These are phyloP conservation scores for Mucor irregularis DNA, from an alignment of 371 early-diverging fungal genomes.

Conservation along the genomic window DNA sequence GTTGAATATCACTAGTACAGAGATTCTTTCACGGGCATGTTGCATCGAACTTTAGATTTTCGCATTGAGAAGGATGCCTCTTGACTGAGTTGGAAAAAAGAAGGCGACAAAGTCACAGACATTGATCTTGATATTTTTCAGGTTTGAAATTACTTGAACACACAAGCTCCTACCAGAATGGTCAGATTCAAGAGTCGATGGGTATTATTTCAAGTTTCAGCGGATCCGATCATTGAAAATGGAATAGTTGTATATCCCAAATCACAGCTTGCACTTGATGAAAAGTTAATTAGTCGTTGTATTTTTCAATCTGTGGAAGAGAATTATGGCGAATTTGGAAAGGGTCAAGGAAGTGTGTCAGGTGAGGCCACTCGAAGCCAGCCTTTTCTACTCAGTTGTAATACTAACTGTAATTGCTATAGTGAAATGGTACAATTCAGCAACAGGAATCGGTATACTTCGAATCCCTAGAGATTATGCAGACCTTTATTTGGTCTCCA, in stretches of 20 bases:
- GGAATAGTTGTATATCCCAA: constrained; percentile 27
- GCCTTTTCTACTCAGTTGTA: too few species aligned
- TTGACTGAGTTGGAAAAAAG: too few species aligned
- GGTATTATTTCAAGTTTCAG: constrained; percentile 44
- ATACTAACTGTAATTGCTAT: too few species aligned
- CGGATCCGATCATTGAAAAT: constrained; percentile 37
- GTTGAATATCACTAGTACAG: too few species aligned
- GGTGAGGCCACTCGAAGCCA: too few species aligned
- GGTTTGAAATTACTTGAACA: too few species aligned
- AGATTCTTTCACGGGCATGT: too few species aligned
- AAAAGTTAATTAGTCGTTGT: constrained; percentile 16
- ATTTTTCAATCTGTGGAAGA: constrained; percentile 28
- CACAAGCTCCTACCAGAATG: too few species aligned
- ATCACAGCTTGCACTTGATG: constrained; percentile 21
- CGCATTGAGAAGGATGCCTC: too few species aligned
- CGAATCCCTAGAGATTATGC: constrained; percentile 40
- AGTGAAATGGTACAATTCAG: constrained; percentile 49
- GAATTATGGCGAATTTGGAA: constrained; percentile 43
- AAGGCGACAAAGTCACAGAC: too few species aligned
- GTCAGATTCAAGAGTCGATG: constrained; percentile 51
- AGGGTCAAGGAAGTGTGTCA: constrained; percentile 28
- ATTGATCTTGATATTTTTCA: too few species aligned
- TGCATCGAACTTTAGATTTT: too few species aligned
- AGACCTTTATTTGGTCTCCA: constrained; percentile 32
- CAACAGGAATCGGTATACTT: constrained; percentile 40